phyloP scores from a whole-genome alignment of 768 basidiomycete genomes.

The Lactifluus subvellereus region DNA sequence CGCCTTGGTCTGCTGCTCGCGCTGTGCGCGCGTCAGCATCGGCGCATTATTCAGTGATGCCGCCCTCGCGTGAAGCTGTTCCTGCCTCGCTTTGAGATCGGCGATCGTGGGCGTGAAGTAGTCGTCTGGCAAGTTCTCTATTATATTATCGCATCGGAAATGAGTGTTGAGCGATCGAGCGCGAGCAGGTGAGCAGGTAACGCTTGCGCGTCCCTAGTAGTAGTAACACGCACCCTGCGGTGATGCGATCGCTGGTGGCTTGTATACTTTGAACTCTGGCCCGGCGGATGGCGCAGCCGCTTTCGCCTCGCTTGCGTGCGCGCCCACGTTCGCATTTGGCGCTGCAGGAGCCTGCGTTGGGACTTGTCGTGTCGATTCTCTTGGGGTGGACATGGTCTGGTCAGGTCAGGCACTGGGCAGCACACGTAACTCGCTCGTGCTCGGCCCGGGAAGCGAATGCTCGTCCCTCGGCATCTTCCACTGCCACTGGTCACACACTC shows the following conservation, averaged over 20 bases:
- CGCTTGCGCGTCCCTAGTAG: neutral
- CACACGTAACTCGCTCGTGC: neutral
- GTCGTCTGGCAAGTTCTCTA: conserved; percentile 53
- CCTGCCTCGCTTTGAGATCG: conserved; percentile 66
- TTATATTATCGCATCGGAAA: too few relatives aligned
- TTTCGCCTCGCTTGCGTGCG: neutral
- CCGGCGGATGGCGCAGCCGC: neutral
- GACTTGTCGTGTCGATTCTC: neutral
- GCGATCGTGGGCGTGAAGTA: conserved; percentile 68
- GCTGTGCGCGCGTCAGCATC: conserved; percentile 54
- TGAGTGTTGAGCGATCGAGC: too few relatives aligned
- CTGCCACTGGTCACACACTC: too few relatives aligned
- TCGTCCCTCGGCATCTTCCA: neutral
- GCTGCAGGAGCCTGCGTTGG: neutral
- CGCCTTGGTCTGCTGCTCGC: conserved; percentile 55
- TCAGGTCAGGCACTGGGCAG: neutral
- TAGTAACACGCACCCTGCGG: conserved; percentile 9
- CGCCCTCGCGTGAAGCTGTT: conserved; percentile 53
- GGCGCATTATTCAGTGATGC: conserved; percentile 65
- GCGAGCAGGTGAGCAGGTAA: neutral
- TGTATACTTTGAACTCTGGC: conserved; percentile 20
- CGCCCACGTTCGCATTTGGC: neutral
- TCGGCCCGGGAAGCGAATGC: neutral
- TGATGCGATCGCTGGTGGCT: conserved; percentile 1
- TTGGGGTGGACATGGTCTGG: conserved; percentile 3